Conservation (phyloP, 2,329 filamentous ascomycete genomes). For the Alternaria burnsii region DNA sequence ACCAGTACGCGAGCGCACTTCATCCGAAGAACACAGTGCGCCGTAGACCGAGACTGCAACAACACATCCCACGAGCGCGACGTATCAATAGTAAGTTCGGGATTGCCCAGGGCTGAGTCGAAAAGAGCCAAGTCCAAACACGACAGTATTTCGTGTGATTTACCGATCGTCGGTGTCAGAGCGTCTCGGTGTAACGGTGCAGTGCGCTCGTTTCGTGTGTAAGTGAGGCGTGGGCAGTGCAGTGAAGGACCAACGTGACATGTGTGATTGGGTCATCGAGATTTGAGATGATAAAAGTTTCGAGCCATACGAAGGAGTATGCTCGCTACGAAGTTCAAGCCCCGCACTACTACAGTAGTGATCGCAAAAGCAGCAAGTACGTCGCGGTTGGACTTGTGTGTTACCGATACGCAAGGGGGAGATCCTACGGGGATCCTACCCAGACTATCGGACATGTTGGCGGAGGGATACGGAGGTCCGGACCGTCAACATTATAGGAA, state of each 20-base stretch:
- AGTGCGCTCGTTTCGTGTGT: background rate
- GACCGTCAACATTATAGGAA: conserved; percentile 31
- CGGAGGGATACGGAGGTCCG: background rate
- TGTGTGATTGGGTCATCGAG: background rate
- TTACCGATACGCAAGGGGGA: background rate
- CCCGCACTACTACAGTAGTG: background rate
- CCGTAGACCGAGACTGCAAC: background rate
- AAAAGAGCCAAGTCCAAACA: background rate
- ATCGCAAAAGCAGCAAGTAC: background rate
- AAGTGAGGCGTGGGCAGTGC: background rate
- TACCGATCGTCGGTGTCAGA: background rate
- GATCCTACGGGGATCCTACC: background rate
- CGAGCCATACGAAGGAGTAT: background rate
- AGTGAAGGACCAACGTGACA: background rate
- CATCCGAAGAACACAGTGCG: background rate
- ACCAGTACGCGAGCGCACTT: background rate
- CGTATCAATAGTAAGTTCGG: background rate
- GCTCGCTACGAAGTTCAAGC: conserved; percentile 1
- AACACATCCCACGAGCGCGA: background rate
- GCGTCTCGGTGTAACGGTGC: background rate
- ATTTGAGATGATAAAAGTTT: background rate
- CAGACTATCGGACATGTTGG: background rate
- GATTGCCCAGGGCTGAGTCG: background rate
- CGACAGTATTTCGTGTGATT: background rate
- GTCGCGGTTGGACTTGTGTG: background rate